phyloP scores from a whole-genome alignment of 192 early-diverging fungal species.

The Rhizophagus prolifer region DNA sequence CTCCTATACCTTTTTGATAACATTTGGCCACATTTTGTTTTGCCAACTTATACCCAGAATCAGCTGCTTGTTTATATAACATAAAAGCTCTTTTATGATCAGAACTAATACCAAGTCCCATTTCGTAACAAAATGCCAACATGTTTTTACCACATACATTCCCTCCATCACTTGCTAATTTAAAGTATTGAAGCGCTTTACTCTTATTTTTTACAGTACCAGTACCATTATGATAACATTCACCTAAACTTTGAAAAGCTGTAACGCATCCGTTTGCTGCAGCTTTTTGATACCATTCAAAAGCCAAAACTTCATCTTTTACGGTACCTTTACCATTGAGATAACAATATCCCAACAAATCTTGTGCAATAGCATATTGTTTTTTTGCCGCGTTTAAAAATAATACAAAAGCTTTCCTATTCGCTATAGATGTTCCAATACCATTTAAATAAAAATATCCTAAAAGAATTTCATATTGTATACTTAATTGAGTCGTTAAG shows the following conservation, averaged over 20 bases:
- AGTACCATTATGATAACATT: constrained; percentile 48
- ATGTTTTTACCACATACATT: constrained; percentile 60
- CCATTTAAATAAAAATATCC: constrained; percentile 15
- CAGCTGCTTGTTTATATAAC: constrained; percentile 65
- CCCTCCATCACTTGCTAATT: constrained; percentile 54
- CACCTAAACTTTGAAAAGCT: constrained; percentile 48
- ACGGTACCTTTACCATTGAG: neutral
- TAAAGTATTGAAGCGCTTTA: constrained; percentile 59
- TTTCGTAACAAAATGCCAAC: constrained; percentile 54
- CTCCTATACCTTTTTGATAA: constrained; percentile 61
- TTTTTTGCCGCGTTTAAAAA: constrained; percentile 2
- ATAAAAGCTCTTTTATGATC: constrained; percentile 47
- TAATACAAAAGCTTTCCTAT: neutral
- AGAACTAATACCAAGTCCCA: constrained; percentile 49
- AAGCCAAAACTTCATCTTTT: constrained; percentile 1
- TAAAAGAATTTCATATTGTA: constrained; percentile 9
- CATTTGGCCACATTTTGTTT: constrained; percentile 55
- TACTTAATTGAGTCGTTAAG: neutral
- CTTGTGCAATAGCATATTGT: constrained; percentile 1
- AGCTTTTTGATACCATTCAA: constrained; percentile 17
- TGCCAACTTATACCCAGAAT: constrained; percentile 61
- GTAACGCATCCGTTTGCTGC: neutral
- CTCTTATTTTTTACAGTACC: constrained; percentile 29
- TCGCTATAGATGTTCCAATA: neutral
- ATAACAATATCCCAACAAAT: constrained; percentile 20